Conservation (phyloP, 2,329 filamentous ascomycete species). For the Nemania abortiva region DNA sequence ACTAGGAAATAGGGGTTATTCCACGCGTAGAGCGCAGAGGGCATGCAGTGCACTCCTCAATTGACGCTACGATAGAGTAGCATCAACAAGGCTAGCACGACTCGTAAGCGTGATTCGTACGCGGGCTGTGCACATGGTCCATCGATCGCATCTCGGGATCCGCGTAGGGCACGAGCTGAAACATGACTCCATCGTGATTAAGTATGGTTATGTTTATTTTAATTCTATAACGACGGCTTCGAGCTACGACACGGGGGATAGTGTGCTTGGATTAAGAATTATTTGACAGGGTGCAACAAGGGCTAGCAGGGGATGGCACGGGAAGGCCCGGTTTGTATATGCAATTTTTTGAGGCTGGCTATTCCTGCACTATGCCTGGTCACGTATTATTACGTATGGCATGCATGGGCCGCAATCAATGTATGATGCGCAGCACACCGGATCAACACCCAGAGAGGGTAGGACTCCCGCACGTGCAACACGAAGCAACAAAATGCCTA, state of each 20-base stretch:
- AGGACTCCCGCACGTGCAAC: no score
- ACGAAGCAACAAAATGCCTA: no score
- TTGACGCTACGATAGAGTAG: background rate
- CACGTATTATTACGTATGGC: background rate
- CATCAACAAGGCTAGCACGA: background rate
- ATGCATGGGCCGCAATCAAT: background rate
- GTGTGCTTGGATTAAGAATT: no score
- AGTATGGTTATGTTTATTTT: background rate
- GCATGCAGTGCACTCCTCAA: background rate
- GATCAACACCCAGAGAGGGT: no score
- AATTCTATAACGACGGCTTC: background rate
- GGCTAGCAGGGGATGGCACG: no score
- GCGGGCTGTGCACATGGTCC: slow-evolving; percentile 5
- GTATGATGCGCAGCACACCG: background rate
- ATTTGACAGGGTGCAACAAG: no score
- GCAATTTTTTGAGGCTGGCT: no score
- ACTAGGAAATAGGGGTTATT: background rate
- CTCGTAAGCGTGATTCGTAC: slow-evolving; percentile 17
- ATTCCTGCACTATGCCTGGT: no score
- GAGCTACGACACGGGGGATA: no score
- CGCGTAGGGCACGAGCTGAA: background rate
- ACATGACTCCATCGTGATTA: slow-evolving; percentile 2
- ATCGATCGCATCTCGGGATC: background rate
- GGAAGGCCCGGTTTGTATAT: no score
- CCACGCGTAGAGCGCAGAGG: background rate